Conservation (phyloP, 208 protist genomes). For the Acanthamoeba culbertsoni region DNA sequence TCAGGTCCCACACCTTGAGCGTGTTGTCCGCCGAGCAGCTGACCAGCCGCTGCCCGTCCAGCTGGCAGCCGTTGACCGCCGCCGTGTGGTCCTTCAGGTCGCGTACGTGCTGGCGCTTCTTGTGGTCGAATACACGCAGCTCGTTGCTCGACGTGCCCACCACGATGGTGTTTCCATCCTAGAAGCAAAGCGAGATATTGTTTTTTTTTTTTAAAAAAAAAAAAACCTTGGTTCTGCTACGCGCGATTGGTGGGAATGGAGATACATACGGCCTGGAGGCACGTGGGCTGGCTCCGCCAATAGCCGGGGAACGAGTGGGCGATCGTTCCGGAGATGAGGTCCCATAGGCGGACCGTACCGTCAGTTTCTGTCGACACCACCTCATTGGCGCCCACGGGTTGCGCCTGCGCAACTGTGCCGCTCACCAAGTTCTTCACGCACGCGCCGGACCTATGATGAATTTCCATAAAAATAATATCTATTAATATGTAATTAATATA, state of each 20-base stretch:
- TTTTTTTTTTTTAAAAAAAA: background rate
- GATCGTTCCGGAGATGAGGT: background rate
- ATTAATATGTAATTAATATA: too few relatives aligned
- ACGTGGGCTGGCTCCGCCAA: background rate
- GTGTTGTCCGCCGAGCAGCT: conserved; percentile 54
- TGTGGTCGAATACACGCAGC: conserved; percentile 34
- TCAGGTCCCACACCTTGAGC: conserved; percentile 56
- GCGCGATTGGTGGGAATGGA: too few relatives aligned
- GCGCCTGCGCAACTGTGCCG: background rate
- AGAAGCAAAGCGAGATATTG: background rate
- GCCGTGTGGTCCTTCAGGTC: conserved; percentile 33
- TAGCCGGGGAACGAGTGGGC: background rate
- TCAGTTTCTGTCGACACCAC: background rate
- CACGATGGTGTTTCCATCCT: background rate
- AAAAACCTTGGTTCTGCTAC: too few relatives aligned
- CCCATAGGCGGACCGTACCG: background rate
- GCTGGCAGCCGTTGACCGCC: conserved; percentile 4
- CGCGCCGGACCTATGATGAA: background rate
- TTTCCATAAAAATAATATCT: background rate
- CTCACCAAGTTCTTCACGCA: background rate
- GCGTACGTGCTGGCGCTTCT: background rate
- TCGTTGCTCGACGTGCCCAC: background rate
- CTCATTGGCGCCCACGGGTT: conserved; percentile 6
- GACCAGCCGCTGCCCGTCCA: conserved; percentile 20
- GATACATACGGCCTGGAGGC: background rate